Evolutionary conservation across 345 rosid species (phyloP).

Genomic region (Pseudoturritis turrita): DNA sequence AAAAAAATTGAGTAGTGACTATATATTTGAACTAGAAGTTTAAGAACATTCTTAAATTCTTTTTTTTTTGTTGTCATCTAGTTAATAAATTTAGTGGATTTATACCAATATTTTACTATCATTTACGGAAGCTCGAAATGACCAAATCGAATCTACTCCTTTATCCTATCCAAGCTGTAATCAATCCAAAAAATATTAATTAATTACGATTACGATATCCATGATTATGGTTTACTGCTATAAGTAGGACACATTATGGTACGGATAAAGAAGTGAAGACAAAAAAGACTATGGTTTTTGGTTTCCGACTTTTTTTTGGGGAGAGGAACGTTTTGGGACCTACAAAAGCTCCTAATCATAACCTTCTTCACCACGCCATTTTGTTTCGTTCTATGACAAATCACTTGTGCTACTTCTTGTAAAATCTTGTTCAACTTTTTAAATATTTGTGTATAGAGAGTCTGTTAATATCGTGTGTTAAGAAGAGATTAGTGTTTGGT

Average conservation of each 20-base stretch:
- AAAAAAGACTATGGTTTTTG: neutral
- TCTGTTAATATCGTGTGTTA: neutral
- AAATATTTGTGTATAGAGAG: neutral
- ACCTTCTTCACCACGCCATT: neutral
- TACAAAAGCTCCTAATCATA: neutral
- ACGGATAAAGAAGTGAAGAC: conserved; percentile 17
- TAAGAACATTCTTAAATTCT: neutral
- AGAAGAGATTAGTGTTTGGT: conserved; percentile 16
- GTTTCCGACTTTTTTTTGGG: neutral
- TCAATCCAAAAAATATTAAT: neutral
- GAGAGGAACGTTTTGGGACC: neutral
- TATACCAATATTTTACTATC: neutral
- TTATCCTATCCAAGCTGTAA: neutral
- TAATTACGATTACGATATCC: neutral
- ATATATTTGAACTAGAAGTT: neutral
- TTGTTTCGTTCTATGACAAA: neutral
- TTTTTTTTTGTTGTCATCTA: neutral
- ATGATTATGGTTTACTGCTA: conserved; percentile 4
- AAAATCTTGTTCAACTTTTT: neutral
- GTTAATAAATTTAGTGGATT: neutral
- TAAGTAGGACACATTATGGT: neutral
- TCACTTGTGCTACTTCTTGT: too few relatives aligned
- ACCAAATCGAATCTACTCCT: conserved; percentile 7
- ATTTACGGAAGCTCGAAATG: neutral
- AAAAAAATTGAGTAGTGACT: neutral